Conservation (phyloP, 2,329 filamentous ascomycete species). For the Fusarium sp. region DNA sequence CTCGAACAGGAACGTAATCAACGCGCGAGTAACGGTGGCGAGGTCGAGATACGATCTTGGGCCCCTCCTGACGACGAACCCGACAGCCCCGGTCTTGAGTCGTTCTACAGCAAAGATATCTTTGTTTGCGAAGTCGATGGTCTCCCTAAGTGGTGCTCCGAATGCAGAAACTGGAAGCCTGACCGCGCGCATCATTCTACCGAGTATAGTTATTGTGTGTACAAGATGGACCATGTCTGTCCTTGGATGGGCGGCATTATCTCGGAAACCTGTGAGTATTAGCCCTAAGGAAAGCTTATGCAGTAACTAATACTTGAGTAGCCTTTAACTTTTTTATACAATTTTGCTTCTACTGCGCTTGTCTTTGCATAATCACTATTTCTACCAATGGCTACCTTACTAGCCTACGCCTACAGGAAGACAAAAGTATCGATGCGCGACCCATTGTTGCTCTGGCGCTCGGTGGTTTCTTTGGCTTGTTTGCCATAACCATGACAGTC, state of each 20-base stretch:
- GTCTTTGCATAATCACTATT: slow-evolving; percentile 73
- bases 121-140: slow-evolving; percentile 88
- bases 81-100: slow-evolving; percentile 75
- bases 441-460: slow-evolving; percentile 74
- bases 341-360: slow-evolving; percentile 77
- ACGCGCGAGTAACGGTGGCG: slow-evolving; percentile 34
- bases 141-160: slow-evolving; percentile 84
- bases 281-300: background rate
- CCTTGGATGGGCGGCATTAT: slow-evolving; percentile 97
- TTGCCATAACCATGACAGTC: slow-evolving; percentile 78
- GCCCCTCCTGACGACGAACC: slow-evolving; percentile 56
- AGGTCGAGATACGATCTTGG: slow-evolving; percentile 46
- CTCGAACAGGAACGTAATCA: slow-evolving; percentile 45
- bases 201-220: slow-evolving; percentile 81
- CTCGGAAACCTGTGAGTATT: slow-evolving; percentile 73
- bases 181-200: slow-evolving; percentile 89
- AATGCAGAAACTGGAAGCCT: slow-evolving; percentile 86
- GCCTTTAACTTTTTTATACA: slow-evolving; percentile 94
- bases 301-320: slow-evolving; percentile 39
- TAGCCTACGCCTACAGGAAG: slow-evolving; percentile 59
- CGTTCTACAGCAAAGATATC: slow-evolving; percentile 82
- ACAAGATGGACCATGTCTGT: slow-evolving; percentile 95
- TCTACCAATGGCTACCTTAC: slow-evolving; percentile 72
- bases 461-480: slow-evolving; percentile 79
- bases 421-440: slow-evolving; percentile 59